Base-by-base conservation (phyloP, 331 rosid species). In the Acacia concinna region DNA sequence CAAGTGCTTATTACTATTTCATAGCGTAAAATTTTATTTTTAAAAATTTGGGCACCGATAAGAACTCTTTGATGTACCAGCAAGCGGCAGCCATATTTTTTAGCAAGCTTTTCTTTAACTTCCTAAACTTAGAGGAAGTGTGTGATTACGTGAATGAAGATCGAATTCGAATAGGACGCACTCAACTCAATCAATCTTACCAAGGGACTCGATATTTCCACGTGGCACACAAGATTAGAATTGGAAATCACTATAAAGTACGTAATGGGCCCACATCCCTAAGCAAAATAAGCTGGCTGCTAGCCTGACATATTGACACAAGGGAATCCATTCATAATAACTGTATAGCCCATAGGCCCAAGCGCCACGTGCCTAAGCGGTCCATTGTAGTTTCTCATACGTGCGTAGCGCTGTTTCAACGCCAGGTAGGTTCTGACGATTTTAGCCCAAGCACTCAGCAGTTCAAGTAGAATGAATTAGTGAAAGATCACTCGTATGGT, bases 321-420 rank as follows among this genome's bases (percentile, higher is more conserved):
- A 34, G 6, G 40, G 9, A 37, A 37, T 6, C 40, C 40, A 37
- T 37, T 6, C n/a, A n/a, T n/a, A 37, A 6, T 8, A 38, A 35
- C 38, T 35, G 38, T 0, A 35, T 35, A 8, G 38, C 31, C 27
- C 60, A 6, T 8, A 25, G 32, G 72, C 62, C 23, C 1, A 20
- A 23, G 3, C 43, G n/a, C 14, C 64, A 59, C 65, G 63, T 31
- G 76, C 49, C 13, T 30, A 41, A 8, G 3, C 30, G 27, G 51
- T 4, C 52, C 34, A 5, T 25, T 1, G 44, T 56, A 35, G 38
- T 41, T 54, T 21, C 72, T 60, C 4, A 10, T 17, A 43, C 73
- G 78, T 79, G 74, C 57, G 37, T 37, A 30, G 44, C 30, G 18
- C 62, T 73, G 52, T 37, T 37, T 73, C 67, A 51, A n/a, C 78